Evolutionary conservation across 352 stramenopile species (phyloP).

Genomic region (Phytophthora cajani): DNA sequence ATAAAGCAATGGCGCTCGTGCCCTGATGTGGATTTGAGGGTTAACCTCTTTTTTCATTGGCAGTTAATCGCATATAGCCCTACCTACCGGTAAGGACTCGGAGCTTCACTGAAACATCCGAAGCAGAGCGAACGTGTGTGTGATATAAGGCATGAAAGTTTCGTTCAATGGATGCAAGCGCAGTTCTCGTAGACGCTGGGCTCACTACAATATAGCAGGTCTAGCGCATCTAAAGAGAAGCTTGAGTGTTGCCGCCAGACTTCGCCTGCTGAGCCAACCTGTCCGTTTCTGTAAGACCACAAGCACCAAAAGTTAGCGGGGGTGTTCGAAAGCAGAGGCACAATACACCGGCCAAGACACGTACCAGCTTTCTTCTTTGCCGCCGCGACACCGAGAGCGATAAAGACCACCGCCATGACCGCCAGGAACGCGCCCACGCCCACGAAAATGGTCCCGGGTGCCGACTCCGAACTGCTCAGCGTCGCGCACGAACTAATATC

Average conservation of each 20-base stretch:
- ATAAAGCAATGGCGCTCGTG: slow-evolving; percentile 37
- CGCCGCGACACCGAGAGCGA: slow-evolving; percentile 69
- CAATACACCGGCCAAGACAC: slow-evolving; percentile 13
- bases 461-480: slow-evolving; percentile 61
- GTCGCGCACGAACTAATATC: slow-evolving; percentile 73
- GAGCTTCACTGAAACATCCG: too few relatives aligned
- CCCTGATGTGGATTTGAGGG: slow-evolving; percentile 7
- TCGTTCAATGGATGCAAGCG: slow-evolving; percentile 17
- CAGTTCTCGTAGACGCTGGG: neutral
- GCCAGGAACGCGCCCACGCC: slow-evolving; percentile 73
- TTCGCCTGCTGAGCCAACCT: slow-evolving; percentile 71
- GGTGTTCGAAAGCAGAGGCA: neutral
- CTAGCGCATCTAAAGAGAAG: slow-evolving; percentile 44
- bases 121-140: neutral
- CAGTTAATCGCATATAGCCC: neutral
- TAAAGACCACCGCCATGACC: slow-evolving; percentile 82
- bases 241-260: slow-evolving; percentile 47
- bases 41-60: slow-evolving; percentile 17
- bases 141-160: slow-evolving; percentile 30
- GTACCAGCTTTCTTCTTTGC: slow-evolving; percentile 79
- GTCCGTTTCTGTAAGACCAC: slow-evolving; percentile 57
- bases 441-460: slow-evolving; percentile 78
- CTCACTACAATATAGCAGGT: slow-evolving; percentile 19
- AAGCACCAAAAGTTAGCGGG: slow-evolving; percentile 7
- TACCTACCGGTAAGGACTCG: neutral